Evolutionary conservation across 441 rosid genomes (phyloP), one percentile per base, ranked within the genome.

Genomic region (Adansonia gregorii): DNA sequence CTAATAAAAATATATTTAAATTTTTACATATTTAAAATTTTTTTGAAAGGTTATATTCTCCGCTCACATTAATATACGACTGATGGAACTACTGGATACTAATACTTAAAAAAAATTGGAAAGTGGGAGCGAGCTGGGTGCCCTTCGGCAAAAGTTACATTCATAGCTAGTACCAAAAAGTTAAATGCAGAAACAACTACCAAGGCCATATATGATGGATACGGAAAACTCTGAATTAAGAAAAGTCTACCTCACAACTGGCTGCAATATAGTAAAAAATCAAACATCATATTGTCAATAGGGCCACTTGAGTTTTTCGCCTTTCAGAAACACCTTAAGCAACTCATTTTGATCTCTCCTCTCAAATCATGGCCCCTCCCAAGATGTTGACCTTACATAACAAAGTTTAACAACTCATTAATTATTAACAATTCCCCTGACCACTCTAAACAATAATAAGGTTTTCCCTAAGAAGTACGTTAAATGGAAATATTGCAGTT

Each of bases 341-440:
- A 20, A 20, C 11, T 22, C 59, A 65, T 73, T 24, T 60, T 52
- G 64, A 60, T 55, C 43, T 71, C 51, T 51, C 48, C 74, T 46
- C 52, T 52, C 61, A 24, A 49, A 14, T 60, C 76, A 49, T 63
- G 78, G 76, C 49, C 78, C 78, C 75, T 82, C 64, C 12, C 41
- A 48, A 76, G 87, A 85, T 83, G 85, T 78, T 74, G 86, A 85
- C 86, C 11, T 83, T 75, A 76, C 85, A 63, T n/a, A 65, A 67
- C 59, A 58, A 83, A 72, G 55, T 61, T 74, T 31, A 67, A 74
- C 80, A 67, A 68, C 64, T 72, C 67, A 73, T 63, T 80, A 56
- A 71, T 77, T 73, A 68, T 68, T 80, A 56, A 60, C 80, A 67
- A 73, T 74, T 73, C 68, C 77, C 64, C 75, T 74, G n/a, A 67